Evolutionary conservation across 768 basidiomycete genomes (phyloP), one percentile per base, ranked within the genome.

Genomic region (Russula emetica): DNA sequence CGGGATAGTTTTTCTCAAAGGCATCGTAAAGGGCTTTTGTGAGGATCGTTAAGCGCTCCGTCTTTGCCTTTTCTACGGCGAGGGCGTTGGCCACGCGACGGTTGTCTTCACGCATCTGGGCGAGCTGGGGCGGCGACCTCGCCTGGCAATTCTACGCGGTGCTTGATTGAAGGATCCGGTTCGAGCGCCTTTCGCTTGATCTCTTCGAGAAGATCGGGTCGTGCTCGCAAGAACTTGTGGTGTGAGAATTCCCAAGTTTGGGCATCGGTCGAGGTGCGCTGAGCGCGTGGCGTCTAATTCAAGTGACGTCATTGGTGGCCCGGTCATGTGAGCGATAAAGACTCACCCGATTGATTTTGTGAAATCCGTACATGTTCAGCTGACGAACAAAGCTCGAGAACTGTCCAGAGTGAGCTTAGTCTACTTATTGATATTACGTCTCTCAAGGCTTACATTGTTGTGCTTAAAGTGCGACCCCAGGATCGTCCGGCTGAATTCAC

Each of bases 341-440:
- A 78, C 83, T 66, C 62, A 90, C 88, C 76, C 91, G 82, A 74
- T 93, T 93, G 76, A 92, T 92, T 77, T 95, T 95, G 78, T 93
- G 92, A 75, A 95, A 96, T 30, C 92, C 93, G 71, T 94, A 96
- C 91, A 95, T 95, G 80, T 96, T 95, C 67, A 95, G 82, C 72
- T 96, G 94, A 68, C 94, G 86, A 59, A 95, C 92, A 73, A 97
- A 96, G 71, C 90, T 92, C 14, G 91, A 92, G 74, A 97, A 96
- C 86, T 96, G 10, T 26, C 22, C 24, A 28, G 2, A 50, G 26
- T 50, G 5, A 50, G 26, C 7, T 6, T 26, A 50, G 49, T 26
- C 26, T 13, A 16, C 0, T 0, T 0, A 49, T 5, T 3, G 1
- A 13, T 36, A 36, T 36, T 18, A 13, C 51, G 34, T 60, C 49